phyloP scores from a whole-genome alignment of 805 yeast species.

The Zygosaccharomyces bisporus region DNA sequence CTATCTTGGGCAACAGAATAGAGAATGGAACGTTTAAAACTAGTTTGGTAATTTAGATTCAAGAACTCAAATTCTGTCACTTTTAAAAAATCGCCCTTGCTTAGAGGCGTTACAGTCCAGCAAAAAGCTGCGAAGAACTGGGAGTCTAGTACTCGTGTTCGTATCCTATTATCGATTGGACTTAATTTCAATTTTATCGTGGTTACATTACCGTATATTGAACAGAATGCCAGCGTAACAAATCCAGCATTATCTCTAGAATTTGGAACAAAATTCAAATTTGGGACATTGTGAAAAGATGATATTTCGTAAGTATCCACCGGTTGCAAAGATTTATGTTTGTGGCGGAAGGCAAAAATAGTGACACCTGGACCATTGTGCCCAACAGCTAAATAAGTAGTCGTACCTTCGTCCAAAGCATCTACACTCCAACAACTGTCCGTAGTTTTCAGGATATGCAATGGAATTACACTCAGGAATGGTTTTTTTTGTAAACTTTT shows the following conservation, averaged over 20 bases:
- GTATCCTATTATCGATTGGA: background rate
- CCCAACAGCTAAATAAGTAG: slow-evolving; percentile 21
- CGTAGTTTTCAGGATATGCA: slow-evolving; percentile 11
- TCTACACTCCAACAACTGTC: slow-evolving; percentile 30
- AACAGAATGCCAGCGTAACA: slow-evolving; percentile 17
- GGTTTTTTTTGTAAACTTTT: background rate
- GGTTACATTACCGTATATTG: slow-evolving; percentile 24
- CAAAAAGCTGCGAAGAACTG: slow-evolving; percentile 21
- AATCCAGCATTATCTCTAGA: slow-evolving; percentile 12
- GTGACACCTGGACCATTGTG: slow-evolving; percentile 25
- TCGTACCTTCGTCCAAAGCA: slow-evolving; percentile 7
- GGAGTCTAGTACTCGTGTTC: slow-evolving; percentile 14
- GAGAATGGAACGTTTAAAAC: slow-evolving; percentile 18
- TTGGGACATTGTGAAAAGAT: slow-evolving; percentile 21
- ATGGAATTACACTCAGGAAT: slow-evolving; percentile 6
- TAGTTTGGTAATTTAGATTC: slow-evolving; percentile 22
- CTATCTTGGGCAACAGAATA: slow-evolving; percentile 22
- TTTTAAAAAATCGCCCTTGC: slow-evolving; percentile 18
- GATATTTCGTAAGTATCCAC: slow-evolving; percentile 12
- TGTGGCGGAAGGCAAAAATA: slow-evolving; percentile 14
- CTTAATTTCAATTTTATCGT: slow-evolving; percentile 16
- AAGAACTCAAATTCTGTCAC: slow-evolving; percentile 25
- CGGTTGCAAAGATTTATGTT: background rate
- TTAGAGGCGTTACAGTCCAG: slow-evolving; percentile 22
- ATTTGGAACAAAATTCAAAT: slow-evolving; percentile 17